These are phyloP conservation scores for Corynascus novoguineensis DNA, from an alignment of 495 filamentous ascomycete genomes.

Conservation along the genomic window DNA sequence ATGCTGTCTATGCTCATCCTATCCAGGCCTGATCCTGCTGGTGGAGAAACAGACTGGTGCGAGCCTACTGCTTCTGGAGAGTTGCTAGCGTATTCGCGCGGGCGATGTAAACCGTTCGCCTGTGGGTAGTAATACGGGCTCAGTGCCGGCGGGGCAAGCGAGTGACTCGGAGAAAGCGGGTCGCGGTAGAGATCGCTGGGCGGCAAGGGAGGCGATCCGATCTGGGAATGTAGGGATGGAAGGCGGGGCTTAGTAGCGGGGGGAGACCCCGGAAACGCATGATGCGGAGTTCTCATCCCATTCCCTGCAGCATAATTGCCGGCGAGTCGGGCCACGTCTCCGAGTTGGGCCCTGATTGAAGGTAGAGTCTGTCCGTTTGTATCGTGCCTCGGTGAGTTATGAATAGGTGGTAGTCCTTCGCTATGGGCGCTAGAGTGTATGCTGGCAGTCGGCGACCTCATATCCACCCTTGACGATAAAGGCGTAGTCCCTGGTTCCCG, in stretches of 20 bases:
- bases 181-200: slow-evolving; percentile 26
- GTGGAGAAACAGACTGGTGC: slow-evolving; percentile 32
- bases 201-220: slow-evolving; percentile 36
- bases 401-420: slow-evolving; percentile 47
- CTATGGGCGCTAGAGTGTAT: slow-evolving; percentile 28
- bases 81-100: slow-evolving; percentile 21
- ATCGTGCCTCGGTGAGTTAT: slow-evolving; percentile 42
- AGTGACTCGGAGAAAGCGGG: slow-evolving; percentile 21
- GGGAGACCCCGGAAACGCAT: slow-evolving; percentile 23
- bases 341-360: slow-evolving; percentile 41
- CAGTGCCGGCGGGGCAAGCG: slow-evolving; percentile 2
- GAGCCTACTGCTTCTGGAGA: slow-evolving; percentile 31
- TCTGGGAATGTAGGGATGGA: slow-evolving; percentile 20
- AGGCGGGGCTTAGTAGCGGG: slow-evolving; percentile 19
- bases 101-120: slow-evolving; percentile 17
- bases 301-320: slow-evolving; percentile 49
- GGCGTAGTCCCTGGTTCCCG: slow-evolving; percentile 25
- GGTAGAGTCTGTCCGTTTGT: slow-evolving; percentile 40
- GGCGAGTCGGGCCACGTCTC: slow-evolving; percentile 52
- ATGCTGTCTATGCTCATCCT: slow-evolving; percentile 49
- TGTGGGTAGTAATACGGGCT: slow-evolving; percentile 18
- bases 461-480: slow-evolving; percentile 19
- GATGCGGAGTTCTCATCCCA: slow-evolving; percentile 26
- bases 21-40: slow-evolving; percentile 39
- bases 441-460: slow-evolving; percentile 28